A percentile compares a stretch with the other conserved stretches of the same genome.
phyloP scores from a whole-genome alignment of 148 eudicot genomes.

The Arbutus unedo region DNA sequence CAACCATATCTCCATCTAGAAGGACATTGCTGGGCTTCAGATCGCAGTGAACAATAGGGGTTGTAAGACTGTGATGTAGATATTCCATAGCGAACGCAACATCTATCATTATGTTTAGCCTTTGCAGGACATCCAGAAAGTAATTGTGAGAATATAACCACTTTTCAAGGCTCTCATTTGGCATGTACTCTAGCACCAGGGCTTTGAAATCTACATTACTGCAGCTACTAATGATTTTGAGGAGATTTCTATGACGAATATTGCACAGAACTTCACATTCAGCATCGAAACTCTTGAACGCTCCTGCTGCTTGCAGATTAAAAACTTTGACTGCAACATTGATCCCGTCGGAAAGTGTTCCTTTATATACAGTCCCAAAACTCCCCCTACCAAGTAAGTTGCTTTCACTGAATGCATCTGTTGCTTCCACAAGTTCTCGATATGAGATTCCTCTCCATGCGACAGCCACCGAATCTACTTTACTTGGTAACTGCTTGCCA shows the following conservation, averaged over 20 bases:
- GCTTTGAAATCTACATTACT: conserved; percentile 24
- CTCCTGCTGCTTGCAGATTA: conserved; percentile 14
- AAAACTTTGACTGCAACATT: conserved; percentile 32
- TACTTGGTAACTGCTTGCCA: neutral
- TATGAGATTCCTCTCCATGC: conserved; percentile 22
- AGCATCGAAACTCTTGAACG: conserved; percentile 27
- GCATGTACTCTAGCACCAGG: conserved; percentile 33
- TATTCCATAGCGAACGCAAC: conserved; percentile 28
- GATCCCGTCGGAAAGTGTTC: conserved; percentile 24
- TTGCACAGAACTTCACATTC: conserved; percentile 25
- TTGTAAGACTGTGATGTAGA: conserved; percentile 24
- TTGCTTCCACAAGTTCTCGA: conserved; percentile 8
- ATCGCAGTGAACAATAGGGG: conserved; percentile 34
- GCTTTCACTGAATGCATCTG: conserved; percentile 6
- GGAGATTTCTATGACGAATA: conserved; percentile 32
- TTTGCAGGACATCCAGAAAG: conserved; percentile 20
- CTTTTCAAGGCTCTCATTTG: conserved; percentile 37
- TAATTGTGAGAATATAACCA: conserved; percentile 31
- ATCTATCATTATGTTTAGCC: conserved; percentile 26
- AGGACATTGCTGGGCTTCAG: conserved; percentile 35
- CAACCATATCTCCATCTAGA: conserved; percentile 29
- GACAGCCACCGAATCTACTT: neutral
- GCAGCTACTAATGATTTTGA: conserved; percentile 26
- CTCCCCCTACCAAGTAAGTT: conserved; percentile 7
- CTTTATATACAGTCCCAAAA: conserved; percentile 14